Base-by-base conservation (phyloP, 1,284 basidiomycete genomes). In the Porodaedalea pini region DNA sequence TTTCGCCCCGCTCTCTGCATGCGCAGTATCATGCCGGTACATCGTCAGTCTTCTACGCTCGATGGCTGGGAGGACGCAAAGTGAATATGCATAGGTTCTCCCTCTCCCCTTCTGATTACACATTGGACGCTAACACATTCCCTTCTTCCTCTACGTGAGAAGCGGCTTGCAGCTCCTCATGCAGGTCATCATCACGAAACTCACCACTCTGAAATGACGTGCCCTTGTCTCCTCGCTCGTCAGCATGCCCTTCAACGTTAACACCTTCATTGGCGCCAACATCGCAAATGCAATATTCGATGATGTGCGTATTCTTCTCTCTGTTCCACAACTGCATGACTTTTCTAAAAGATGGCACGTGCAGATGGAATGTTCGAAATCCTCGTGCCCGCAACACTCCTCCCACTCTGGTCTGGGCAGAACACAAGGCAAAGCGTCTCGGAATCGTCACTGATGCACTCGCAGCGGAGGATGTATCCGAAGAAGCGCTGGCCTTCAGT, bases 131-230 rank as follows among this genome's bases (percentile, higher is more conserved):
- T n/a, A 43, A 7, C 5, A 25, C 41, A 4, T 54, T 23, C 7
- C 29, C 23, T 29, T 6, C 11, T 8, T 19, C 8, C 13, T 37
- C 32, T 27, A 45, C n/a, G n/a, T n/a, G n/a, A n/a, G n/a, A 55
- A 78, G 74, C 56, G 85, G 86, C 11, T 73, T 90, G 19, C 88
- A 90, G 70, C 75, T 92, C 44, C 76, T 90, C 13, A 83, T 81
- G n/a, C 83, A 86, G 61, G 82, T 90, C 61, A 79, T 89, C 65
- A 83, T 88, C 56, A 90, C 90, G 19, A 90, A 94, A 67, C 85
- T 88, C 63, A 92, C 91, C 2, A 86, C 83, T 1, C 78, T 92
- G 10, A 79, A 83, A 66, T 92, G 88, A 86, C 80, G 90, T 58
- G 89, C 88, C 8, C 74, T 92, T 10, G 80, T 88, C n/a, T 79